A percentile compares a stretch with the other conserved stretches of the same genome.
Conservation (phyloP, 495 filamentous ascomycete species). For the Schizothecium vesticola region DNA sequence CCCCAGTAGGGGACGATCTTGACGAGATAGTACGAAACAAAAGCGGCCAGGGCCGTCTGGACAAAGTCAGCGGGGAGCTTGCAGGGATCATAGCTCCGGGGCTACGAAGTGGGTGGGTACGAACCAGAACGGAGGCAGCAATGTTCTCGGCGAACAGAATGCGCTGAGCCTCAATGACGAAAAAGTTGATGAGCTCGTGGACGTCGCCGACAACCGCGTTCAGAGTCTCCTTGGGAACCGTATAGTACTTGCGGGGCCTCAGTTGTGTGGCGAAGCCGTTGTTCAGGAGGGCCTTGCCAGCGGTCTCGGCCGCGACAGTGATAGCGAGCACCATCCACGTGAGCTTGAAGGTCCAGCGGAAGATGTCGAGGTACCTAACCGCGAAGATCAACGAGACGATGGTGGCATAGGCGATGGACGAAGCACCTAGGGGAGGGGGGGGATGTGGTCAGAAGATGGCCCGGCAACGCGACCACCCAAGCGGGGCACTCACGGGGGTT, state of each 20-base stretch:
- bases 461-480: slow-evolving; percentile 43
- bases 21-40: slow-evolving; percentile 88
- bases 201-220: slow-evolving; percentile 76
- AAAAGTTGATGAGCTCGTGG: slow-evolving; percentile 93
- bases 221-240: slow-evolving; percentile 75
- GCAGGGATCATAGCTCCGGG: slow-evolving; percentile 8
- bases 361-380: slow-evolving; percentile 80
- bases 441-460: slow-evolving; percentile 40
- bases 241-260: slow-evolving; percentile 89
- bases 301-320: slow-evolving; percentile 70
- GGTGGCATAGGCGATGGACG: slow-evolving; percentile 73
- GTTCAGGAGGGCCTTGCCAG: slow-evolving; percentile 68
- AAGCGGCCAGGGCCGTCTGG: slow-evolving; percentile 50
- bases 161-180: slow-evolving; percentile 93
- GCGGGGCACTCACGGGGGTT: slow-evolving; percentile 40
- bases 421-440: slow-evolving; percentile 69
- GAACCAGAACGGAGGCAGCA: slow-evolving; percentile 70
- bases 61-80: slow-evolving; percentile 16
- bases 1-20: slow-evolving; percentile 94
- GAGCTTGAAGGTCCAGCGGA: slow-evolving; percentile 84
- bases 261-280: slow-evolving; percentile 79
- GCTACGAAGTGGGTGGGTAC: slow-evolving; percentile 29
- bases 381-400: slow-evolving; percentile 78
- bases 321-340: slow-evolving; percentile 60
- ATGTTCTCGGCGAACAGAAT: slow-evolving; percentile 94